A percentile compares a stretch with the other conserved stretches of the same genome.
Evolutionary conservation across 2,329 filamentous ascomycete genomes (phyloP).

Genomic region (Calonectria ilicicola): DNA sequence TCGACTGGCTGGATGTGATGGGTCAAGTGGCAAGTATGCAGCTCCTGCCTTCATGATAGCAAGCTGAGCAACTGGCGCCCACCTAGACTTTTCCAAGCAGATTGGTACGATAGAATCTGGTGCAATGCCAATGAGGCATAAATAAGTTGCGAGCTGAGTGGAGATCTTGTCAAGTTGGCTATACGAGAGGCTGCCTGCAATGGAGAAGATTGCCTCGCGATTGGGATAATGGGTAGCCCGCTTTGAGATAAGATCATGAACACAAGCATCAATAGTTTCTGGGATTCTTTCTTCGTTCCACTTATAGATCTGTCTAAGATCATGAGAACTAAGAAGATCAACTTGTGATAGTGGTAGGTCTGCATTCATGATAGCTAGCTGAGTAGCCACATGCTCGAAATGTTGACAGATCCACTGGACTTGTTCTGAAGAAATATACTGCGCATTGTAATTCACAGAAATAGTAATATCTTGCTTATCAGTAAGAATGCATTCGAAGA

Average conservation of each 20-base stretch:
- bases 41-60: constrained; percentile 41
- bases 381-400: background rate
- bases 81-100: constrained; percentile 40
- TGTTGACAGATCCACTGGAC: background rate
- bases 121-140: constrained; percentile 17
- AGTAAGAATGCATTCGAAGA: constrained; percentile 4
- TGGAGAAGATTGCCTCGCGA: constrained; percentile 19
- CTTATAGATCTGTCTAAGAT: background rate
- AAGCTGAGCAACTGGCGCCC: constrained; percentile 37
- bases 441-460: background rate
- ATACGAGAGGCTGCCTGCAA: constrained; percentile 34
- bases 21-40: constrained; percentile 38
- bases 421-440: background rate
- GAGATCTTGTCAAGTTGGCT: background rate
- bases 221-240: background rate
- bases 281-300: constrained; percentile 7
- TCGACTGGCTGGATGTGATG: constrained; percentile 24
- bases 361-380: background rate
- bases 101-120: constrained; percentile 19
- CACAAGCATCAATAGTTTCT: constrained; percentile 5
- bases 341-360: background rate
- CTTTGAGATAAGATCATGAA: constrained; percentile 6
- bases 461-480: constrained; percentile 2
- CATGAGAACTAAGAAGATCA: constrained; percentile 2
- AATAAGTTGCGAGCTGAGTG: background rate